phyloP scores from a whole-genome alignment of 2,329 filamentous ascomycete species.

The Volutella citrinella region DNA sequence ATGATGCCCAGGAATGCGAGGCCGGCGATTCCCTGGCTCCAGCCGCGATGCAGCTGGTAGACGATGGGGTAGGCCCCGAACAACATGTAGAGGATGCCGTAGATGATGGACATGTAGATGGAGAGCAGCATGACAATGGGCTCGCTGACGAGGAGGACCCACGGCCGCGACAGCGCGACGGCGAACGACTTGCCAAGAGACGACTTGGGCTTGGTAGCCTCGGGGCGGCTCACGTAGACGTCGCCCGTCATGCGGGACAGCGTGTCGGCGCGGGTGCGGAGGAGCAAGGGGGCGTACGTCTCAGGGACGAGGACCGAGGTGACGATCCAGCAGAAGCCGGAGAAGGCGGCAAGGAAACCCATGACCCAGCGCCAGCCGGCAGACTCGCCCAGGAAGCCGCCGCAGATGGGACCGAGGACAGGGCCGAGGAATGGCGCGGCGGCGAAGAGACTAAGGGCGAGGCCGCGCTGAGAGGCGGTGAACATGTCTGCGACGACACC shows the following conservation, averaged over 20 bases:
- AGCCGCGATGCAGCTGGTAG: constrained; percentile 56
- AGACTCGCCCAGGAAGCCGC: constrained; percentile 59
- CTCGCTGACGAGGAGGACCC: constrained; percentile 63
- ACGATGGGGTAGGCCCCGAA: constrained; percentile 59
- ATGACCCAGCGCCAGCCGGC: constrained; percentile 64
- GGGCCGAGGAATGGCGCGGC: constrained; percentile 64
- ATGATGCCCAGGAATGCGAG: constrained; percentile 63
- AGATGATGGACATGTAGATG: constrained; percentile 61
- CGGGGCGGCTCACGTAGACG: constrained; percentile 50
- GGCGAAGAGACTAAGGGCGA: constrained; percentile 58
- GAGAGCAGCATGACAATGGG: constrained; percentile 63
- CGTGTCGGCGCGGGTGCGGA: constrained; percentile 48
- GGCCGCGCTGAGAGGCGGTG: constrained; percentile 48
- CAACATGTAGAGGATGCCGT: constrained; percentile 53
- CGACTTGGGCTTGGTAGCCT: constrained; percentile 40
- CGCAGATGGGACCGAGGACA: constrained; percentile 56
- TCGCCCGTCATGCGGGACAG: constrained; percentile 52
- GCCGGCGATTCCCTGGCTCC: constrained; percentile 54
- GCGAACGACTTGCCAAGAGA: constrained; percentile 49
- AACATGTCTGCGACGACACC: constrained; percentile 66
- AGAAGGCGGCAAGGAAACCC: constrained; percentile 60
- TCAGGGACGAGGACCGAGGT: constrained; percentile 51
- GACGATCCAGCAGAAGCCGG: constrained; percentile 54
- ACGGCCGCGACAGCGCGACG: constrained; percentile 58
- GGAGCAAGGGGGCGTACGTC: constrained; percentile 57